These are phyloP conservation scores for Micromonas pusilla DNA, from an alignment of 139 green algal genomes.

Conservation along the genomic window DNA sequence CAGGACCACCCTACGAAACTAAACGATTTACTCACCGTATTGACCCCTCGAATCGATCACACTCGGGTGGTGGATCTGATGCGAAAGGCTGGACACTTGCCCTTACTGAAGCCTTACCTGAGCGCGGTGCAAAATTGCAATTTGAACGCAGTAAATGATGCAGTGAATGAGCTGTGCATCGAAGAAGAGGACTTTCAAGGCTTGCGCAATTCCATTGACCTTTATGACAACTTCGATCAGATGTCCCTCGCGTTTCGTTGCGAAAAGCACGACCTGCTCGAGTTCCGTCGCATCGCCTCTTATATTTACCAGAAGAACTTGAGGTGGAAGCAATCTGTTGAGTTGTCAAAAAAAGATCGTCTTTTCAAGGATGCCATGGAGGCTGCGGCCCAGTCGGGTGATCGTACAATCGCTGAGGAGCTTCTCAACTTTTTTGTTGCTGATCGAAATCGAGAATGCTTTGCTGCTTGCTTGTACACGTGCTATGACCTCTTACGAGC, in stretches of 20 bases:
- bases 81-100: slow-evolving; percentile 70
- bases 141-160: slow-evolving; percentile 81
- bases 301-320: slow-evolving; percentile 87
- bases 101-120: slow-evolving; percentile 95
- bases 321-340: slow-evolving; percentile 41
- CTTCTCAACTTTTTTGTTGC: slow-evolving; percentile 80
- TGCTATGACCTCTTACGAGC: slow-evolving; percentile 95
- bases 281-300: slow-evolving; percentile 86
- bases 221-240: slow-evolving; percentile 97
- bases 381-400: slow-evolving; percentile 61
- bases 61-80: slow-evolving; percentile 86
- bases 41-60: slow-evolving; percentile 88
- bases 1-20: slow-evolving; percentile 92
- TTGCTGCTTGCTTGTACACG: slow-evolving; percentile 90
- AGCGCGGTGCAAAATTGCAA: slow-evolving; percentile 84
- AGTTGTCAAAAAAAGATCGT: slow-evolving; percentile 47
- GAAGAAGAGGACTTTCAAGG: slow-evolving; percentile 92
- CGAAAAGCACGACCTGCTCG: slow-evolving; percentile 92
- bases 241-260: slow-evolving; percentile 56
- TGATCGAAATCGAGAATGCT: slow-evolving; percentile 83
- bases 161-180: slow-evolving; percentile 89
- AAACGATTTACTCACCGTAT: slow-evolving; percentile 85
- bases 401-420: slow-evolving; percentile 73
- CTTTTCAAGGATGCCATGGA: slow-evolving; percentile 91
- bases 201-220: slow-evolving; percentile 73